These are phyloP conservation scores for Acmispon strigosus DNA, from an alignment of 306 rosid genomes.

Conservation along the genomic window DNA sequence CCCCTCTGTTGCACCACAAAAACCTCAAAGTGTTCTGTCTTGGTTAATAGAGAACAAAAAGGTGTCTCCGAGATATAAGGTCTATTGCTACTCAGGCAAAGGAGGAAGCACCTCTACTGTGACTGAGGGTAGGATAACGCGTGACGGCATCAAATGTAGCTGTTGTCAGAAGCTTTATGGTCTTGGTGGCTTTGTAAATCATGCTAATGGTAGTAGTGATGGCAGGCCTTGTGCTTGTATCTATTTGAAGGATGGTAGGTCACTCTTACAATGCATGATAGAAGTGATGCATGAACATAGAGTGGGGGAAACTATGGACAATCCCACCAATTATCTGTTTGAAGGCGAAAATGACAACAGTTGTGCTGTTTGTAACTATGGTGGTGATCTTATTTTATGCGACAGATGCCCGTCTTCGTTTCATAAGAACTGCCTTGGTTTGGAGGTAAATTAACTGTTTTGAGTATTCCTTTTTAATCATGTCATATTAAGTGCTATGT, in stretches of 20 bases:
- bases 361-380: conserved; percentile 77
- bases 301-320: conserved; percentile 1
- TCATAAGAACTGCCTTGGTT: conserved; percentile 57
- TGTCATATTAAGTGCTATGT: conserved; percentile 2
- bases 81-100: conserved; percentile 22
- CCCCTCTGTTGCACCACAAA: conserved; percentile 30
- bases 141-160: conserved; percentile 66
- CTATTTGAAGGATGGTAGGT: conserved; percentile 57
- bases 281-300: conserved; percentile 29
- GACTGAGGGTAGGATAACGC: conserved; percentile 53
- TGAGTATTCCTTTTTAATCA: conserved; percentile 4
- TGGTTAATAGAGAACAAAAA: conserved; percentile 68
- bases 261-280: conserved; percentile 62
- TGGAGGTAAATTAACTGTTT: conserved; percentile 47
- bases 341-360: conserved; percentile 55
- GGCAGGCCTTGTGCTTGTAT: conserved; percentile 44
- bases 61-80: conserved; percentile 53
- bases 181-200: conserved; percentile 45
- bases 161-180: conserved; percentile 58
- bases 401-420: conserved; percentile 82
- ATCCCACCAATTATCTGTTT: conserved; percentile 5
- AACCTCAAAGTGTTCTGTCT: conserved; percentile 59
- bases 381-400: conserved; percentile 77
- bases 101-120: conserved; percentile 7
- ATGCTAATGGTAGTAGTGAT: conserved; percentile 42